phyloP scores from a whole-genome alignment of 108 stramenopile species.

The Cyclotella baltica region DNA sequence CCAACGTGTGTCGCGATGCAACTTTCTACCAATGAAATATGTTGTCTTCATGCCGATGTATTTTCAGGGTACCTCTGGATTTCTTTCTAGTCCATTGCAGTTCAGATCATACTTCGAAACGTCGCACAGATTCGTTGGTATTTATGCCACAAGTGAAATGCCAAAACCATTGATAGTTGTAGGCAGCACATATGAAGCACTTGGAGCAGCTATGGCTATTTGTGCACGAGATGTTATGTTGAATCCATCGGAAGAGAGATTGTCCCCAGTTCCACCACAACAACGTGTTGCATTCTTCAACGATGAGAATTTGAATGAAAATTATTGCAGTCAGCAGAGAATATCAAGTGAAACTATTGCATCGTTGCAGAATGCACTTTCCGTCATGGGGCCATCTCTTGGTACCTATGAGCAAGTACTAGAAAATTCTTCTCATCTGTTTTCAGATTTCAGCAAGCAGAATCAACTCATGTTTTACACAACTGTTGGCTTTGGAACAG shows the following conservation, averaged over 20 bases:
- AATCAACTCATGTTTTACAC: constrained; percentile 21
- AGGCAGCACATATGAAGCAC: constrained; percentile 14
- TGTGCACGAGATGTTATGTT: constrained; percentile 27
- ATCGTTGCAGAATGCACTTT: constrained; percentile 35
- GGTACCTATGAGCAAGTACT: constrained; percentile 30
- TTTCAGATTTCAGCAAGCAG: constrained; percentile 12
- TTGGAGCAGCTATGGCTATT: constrained; percentile 38
- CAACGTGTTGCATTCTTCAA: constrained; percentile 36
- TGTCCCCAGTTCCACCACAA: constrained; percentile 23
- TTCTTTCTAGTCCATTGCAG: no score
- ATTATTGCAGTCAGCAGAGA: neutral
- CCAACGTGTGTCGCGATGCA: no score
- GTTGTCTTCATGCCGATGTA: no score
- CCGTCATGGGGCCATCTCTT: constrained; percentile 9
- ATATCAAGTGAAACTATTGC: constrained; percentile 28
- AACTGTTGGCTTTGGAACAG: constrained; percentile 14
- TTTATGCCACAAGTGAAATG: neutral
- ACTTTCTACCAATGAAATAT: no score
- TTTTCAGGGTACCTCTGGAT: no score
- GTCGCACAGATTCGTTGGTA: no score
- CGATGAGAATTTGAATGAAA: no score
- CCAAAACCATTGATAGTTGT: constrained; percentile 21
- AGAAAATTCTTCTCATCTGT: constrained; percentile 17
- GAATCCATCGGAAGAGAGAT: neutral
- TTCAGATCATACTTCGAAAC: no score